Base-by-base conservation (phyloP, 2,329 filamentous ascomycete species). In the Colletotrichum gigasporum region DNA sequence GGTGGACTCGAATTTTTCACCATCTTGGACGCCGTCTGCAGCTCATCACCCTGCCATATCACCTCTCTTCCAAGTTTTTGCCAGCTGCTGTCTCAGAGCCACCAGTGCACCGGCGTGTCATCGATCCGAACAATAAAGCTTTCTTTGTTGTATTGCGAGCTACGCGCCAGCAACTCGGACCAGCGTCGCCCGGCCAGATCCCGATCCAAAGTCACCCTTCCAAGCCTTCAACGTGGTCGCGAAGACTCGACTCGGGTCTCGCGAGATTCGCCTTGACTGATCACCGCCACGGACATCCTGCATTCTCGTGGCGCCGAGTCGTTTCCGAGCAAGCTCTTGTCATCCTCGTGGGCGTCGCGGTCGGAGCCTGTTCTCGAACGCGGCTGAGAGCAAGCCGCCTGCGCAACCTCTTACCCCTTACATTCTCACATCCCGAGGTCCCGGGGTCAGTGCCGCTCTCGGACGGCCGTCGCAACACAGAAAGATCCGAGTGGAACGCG, bases 1-100 rank as follows among this genome's bases (percentile, higher is more conserved):
- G 20, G 48, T 61, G 50, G 41, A 39, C 32, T 42, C 32, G 41
- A 64, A 64, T 64, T 64, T 64, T 64, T 54, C 61, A 63, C 57
- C 16, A 51, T 42, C 34, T 30, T 51, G 35, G n/a, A 39, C 16
- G 18, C 32, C 28, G 16, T 22, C 20, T 24, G 52, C 24, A 30
- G 59, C 59, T 63, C 59, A 42, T 26, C 22, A 12, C 14, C 18
- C 48, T 35, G 35, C 44, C 34, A 45, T 41, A 24, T 16, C 47
- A 16, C 5, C 34, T 28, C 30, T 34, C 50, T 35, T 16, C 41
- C 16, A 47, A 24, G 9, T 18, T 24, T 30, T 12, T 47, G 5
- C 8, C 37, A 30, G 26, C 35, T 61, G 7, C 56, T 48, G 48
- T 64, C 28, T 64, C 47, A 35, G 47, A 35, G 41, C 56, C 47